Conservation (phyloP, 257 asterid species). For the Solanum lycopersicoides region DNA sequence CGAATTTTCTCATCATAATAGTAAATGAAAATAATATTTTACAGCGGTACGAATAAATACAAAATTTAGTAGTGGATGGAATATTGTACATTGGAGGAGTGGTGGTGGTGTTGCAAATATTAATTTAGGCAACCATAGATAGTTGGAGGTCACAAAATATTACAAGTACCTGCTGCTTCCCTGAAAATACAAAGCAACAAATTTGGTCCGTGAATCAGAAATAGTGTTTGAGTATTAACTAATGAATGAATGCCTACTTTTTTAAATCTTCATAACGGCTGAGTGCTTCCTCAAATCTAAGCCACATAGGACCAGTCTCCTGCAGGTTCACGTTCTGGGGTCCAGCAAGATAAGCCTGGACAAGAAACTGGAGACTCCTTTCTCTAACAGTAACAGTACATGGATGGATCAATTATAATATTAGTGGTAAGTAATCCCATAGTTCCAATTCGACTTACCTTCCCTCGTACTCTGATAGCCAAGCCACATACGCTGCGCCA, state of each 20-base stretch:
- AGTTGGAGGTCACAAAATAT: conserved; percentile 40
- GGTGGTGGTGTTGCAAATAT: not conserved
- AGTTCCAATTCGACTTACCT: conserved; percentile 26
- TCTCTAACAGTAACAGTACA: conserved; percentile 31
- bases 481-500: conserved; percentile 85
- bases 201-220: not conserved
- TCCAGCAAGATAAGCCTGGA: conserved; percentile 78
- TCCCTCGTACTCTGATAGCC: conserved; percentile 89
- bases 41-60: not conserved
- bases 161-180: conserved; percentile 41
- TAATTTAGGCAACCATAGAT: not conserved
- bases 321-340: conserved; percentile 77
- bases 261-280: conserved; percentile 39
- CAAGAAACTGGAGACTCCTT: conserved; percentile 61
- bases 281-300: conserved; percentile 56
- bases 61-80: not conserved
- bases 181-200: conserved; percentile 14
- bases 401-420: not conserved
- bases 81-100: not conserved
- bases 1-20: not conserved
- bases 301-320: conserved; percentile 54
- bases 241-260: conserved; percentile 22
- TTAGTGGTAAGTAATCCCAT: not conserved
- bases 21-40: not conserved
- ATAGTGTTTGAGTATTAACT: not conserved